A percentile compares a stretch with the other conserved stretches of the same genome.
Conservation (phyloP, 1,139 yeast species). For the Sugiyamaella xylanicola region DNA sequence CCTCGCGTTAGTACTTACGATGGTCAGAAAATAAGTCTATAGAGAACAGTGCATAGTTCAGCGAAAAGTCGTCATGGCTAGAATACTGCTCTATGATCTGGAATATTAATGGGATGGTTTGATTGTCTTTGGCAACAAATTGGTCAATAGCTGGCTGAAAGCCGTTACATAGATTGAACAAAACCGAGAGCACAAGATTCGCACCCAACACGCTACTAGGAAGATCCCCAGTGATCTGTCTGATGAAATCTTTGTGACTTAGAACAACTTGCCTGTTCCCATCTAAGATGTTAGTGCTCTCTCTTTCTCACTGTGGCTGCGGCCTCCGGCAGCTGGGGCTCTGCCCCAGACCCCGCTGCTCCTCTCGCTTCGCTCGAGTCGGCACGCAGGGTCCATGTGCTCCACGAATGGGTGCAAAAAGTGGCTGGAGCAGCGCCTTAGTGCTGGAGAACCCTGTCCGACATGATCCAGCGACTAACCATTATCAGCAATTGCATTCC, state of each 20-base stretch:
- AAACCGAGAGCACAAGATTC: conserved; percentile 7
- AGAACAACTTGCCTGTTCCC: conserved; percentile 4
- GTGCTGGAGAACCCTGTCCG: too few relatives aligned
- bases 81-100: conserved; percentile 7
- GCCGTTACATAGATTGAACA: conserved; percentile 21
- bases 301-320: too few relatives aligned
- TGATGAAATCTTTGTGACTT: not conserved
- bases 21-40: conserved; percentile 16
- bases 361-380: too few relatives aligned
- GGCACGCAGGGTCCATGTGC: too few relatives aligned
- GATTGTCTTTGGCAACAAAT: not conserved
- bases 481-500: conserved; percentile 30
- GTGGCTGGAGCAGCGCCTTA: too few relatives aligned
- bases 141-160: conserved; percentile 6
- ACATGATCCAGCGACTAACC: too few relatives aligned
- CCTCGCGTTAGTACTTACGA: conserved; percentile 10
- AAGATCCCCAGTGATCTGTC: not conserved
- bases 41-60: conserved; percentile 10
- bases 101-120: not conserved
- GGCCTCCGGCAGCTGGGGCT: too few relatives aligned
- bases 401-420: too few relatives aligned
- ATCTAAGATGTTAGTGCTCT: too few relatives aligned
- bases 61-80: conserved; percentile 8
- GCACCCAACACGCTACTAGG: not conserved
- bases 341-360: too few relatives aligned